Evolutionary conservation across 768 basidiomycete species (phyloP).

Genomic region (Amanita pallidorosea): DNA sequence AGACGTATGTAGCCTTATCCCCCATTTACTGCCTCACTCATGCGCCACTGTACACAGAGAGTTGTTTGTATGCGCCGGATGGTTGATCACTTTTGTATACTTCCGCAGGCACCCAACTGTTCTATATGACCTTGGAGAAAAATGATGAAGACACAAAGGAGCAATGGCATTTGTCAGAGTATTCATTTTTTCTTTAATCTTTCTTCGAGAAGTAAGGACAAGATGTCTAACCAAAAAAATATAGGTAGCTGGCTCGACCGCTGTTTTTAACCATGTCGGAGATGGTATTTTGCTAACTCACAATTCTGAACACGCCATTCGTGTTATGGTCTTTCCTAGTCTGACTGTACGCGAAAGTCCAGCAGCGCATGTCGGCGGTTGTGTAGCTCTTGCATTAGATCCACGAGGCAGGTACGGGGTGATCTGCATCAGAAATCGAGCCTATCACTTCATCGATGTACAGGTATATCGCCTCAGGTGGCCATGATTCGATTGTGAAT

Average conservation of each 20-base stretch:
- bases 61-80: constrained; percentile 63
- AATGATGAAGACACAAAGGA: constrained; percentile 39
- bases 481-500: constrained; percentile 75
- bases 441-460: constrained; percentile 4
- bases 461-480: constrained; percentile 73
- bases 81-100: constrained; percentile 56
- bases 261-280: constrained; percentile 67
- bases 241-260: constrained; percentile 49
- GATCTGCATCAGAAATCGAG: background rate
- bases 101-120: constrained; percentile 48
- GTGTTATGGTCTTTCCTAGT: constrained; percentile 60
- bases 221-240: background rate
- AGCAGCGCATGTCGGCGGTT: constrained; percentile 76
- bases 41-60: constrained; percentile 34
- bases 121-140: constrained; percentile 48
- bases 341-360: constrained; percentile 47
- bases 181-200: constrained; percentile 17
- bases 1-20: constrained; percentile 46
- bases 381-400: constrained; percentile 64
- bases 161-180: constrained; percentile 31
- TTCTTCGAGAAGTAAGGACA: background rate
- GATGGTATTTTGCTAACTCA: constrained; percentile 62
- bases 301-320: constrained; percentile 52
- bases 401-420: constrained; percentile 56
- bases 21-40: background rate